Percentiles rank a stretch among this genome's conserved stretches.
Evolutionary conservation across 208 protist species (phyloP).

Genomic region (Porcisia hertigi): DNA sequence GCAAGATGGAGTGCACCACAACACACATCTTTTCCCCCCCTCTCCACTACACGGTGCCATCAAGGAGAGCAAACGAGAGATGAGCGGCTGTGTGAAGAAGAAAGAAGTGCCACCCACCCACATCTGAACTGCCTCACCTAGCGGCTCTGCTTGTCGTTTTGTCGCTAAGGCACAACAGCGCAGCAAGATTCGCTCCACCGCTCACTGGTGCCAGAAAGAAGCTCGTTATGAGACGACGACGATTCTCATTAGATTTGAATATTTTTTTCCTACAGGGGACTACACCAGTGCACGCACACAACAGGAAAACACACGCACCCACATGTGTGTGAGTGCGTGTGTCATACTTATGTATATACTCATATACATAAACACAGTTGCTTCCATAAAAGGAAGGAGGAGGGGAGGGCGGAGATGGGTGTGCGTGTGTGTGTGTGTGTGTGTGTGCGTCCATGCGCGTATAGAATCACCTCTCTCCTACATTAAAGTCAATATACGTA

Average conservation of each 20-base stretch:
- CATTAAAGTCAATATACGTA: not conserved
- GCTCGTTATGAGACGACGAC: not conserved
- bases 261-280: not conserved
- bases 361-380: not conserved
- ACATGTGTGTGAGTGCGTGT: not conserved
- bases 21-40: not conserved
- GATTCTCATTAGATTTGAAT: not conserved
- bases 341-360: not conserved
- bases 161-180: not conserved
- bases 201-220: not conserved
- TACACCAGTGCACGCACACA: not conserved
- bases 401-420: not conserved
- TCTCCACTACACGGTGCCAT: not conserved
- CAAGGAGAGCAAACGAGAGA: not conserved
- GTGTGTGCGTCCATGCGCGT: not conserved
- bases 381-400: not conserved
- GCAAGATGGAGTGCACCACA: not conserved
- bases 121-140: not conserved
- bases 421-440: no score
- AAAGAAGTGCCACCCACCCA: not conserved
- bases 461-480: not conserved
- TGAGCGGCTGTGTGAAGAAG: not conserved
- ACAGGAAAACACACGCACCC: not conserved
- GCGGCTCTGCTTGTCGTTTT: not conserved
- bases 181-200: not conserved